Conservation (phyloP, 306 rosid species). For the Lathyrus aphaca region DNA sequence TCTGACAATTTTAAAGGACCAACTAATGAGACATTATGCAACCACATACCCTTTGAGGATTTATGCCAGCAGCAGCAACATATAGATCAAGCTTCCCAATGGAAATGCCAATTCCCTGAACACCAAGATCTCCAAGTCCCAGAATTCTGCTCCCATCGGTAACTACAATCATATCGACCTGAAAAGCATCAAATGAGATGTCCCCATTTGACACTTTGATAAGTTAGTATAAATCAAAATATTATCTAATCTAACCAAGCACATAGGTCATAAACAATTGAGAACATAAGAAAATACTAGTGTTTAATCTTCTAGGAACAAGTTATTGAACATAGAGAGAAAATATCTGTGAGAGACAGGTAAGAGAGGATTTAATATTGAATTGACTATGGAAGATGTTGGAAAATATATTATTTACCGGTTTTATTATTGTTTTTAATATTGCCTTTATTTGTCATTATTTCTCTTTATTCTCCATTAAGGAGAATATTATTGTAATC, state of each 20-base stretch:
- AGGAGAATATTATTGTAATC: too few relatives aligned
- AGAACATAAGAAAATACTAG: not conserved
- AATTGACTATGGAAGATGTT: not conserved
- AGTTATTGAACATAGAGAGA: not conserved
- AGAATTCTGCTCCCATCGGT: conserved; percentile 98
- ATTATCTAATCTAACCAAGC: conserved; percentile 14
- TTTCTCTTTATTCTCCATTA: too few relatives aligned
- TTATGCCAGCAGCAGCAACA: conserved; percentile 99
- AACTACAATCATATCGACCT: conserved; percentile 99
- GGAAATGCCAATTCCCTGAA: conserved; percentile 96
- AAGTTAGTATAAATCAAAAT: conserved; percentile 7
- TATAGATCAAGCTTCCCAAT: conserved; percentile 94
- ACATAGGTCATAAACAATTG: not conserved
- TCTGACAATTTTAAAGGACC: conserved; percentile 34
- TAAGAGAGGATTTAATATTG: conserved; percentile 4
- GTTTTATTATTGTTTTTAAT: too few relatives aligned
- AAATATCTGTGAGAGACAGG: not conserved
- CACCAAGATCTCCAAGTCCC: conserved; percentile 99
- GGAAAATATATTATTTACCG: too few relatives aligned
- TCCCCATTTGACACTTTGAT: conserved; percentile 29
- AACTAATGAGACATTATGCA: conserved; percentile 25
- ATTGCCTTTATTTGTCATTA: too few relatives aligned
- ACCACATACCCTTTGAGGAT: conserved; percentile 88
- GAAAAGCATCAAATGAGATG: conserved; percentile 43
- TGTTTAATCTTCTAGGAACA: conserved; percentile 12